Evolutionary conservation across 371 early-diverging fungal species (phyloP).

Genomic region (Basidiobolus meristosporus): DNA sequence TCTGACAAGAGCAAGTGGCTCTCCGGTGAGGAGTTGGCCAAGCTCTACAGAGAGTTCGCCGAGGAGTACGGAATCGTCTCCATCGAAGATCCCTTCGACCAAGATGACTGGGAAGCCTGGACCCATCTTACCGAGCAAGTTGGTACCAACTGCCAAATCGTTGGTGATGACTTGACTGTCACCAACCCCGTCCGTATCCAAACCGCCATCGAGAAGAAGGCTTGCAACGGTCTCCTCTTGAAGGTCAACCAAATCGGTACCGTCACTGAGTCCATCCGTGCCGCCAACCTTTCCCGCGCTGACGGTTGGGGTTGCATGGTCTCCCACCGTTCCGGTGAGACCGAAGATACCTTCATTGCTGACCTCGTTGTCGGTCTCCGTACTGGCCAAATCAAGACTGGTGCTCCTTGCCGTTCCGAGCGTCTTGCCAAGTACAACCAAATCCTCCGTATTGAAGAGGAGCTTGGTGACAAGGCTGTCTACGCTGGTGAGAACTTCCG

Average conservation of each 20-base stretch:
- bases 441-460: constrained; percentile 85
- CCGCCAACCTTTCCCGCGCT: constrained; percentile 42
- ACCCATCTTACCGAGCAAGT: constrained; percentile 44
- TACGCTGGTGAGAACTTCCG: constrained; percentile 93
- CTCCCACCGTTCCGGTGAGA: constrained; percentile 98
- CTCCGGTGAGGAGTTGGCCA: constrained; percentile 60
- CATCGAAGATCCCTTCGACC: constrained; percentile 99
- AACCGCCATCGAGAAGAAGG: constrained; percentile 79
- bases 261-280: constrained; percentile 88
- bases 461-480: constrained; percentile 51
- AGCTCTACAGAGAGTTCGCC: constrained; percentile 68
- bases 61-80: constrained; percentile 87
- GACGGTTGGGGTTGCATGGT: constrained; percentile 98
- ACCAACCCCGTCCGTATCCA: constrained; percentile 91
- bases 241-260: constrained; percentile 99
- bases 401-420: constrained; percentile 97
- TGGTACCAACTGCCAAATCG: constrained; percentile 64
- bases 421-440: constrained; percentile 98
- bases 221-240: constrained; percentile 89
- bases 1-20: constrained; percentile 61
- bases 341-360: constrained; percentile 97
- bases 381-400: constrained; percentile 98
- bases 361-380: constrained; percentile 95
- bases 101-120: constrained; percentile 96
- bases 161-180: constrained; percentile 97